Evolutionary conservation across 805 yeast species (phyloP), one percentile per base, ranked within the genome.

Genomic region (Kuraishia molischiana): DNA sequence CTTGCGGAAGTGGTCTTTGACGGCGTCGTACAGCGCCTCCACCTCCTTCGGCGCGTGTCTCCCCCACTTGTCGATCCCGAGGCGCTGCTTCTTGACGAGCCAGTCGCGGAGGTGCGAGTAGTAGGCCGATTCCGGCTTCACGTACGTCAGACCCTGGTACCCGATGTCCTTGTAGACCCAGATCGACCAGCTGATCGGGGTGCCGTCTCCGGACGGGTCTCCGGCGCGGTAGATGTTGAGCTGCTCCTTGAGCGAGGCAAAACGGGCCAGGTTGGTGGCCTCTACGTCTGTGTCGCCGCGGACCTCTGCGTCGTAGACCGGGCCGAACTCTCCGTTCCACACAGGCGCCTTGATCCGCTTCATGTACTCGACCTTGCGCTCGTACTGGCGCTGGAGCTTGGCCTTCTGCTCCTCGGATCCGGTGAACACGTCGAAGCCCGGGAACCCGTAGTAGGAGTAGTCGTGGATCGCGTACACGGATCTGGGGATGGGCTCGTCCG

Each of bases 141-240:
- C 74, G 42, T 59, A 67, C 13, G 70, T 61, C 44, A 71, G 49
- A 2, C 74, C 75, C 53, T 71, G 75, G 49, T 55, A 68, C 1
- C 76, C 74, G 47, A 70, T 63, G 48, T 71, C 75, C 49, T 70
- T 70, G 51, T 71, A 70, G 6, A 68, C 52, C 76, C 76, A 70
- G 40, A 70, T 68, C 5, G 74, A 66, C 74, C 74, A 70, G 21
- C 64, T 48, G 38, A 69, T 68, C 17, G 72, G 66, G 9, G 60
- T 24, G 4, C 53, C 54, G 48, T 66, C 72, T 13, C 73, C 72
- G 4, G 69, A 61, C 4, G 74, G 74, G 41, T 69, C 72, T 19
- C 74, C 74, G 3, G 43, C 32, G 36, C 55, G 55, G 52, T 70
- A 70, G 32, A 67, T 56, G 8, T 46, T 57, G 46, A 70, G 57